A percentile compares a stretch with the other conserved stretches of the same genome.
Conservation (phyloP, 1,284 basidiomycete genomes). For the Phenoliferia sp. region DNA sequence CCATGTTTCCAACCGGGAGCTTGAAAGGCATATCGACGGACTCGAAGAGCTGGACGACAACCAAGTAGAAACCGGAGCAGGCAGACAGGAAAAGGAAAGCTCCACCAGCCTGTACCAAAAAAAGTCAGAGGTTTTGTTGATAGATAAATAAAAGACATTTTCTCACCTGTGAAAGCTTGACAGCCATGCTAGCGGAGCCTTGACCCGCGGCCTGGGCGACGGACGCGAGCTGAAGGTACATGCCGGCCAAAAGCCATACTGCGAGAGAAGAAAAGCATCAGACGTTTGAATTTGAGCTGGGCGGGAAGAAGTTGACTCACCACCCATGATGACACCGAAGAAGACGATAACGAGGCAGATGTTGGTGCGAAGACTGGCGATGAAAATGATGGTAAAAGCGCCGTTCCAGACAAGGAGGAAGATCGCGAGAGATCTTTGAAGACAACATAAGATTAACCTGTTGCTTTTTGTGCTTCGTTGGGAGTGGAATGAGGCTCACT, state of each 20-base stretch:
- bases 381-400: background rate
- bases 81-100: constrained; percentile 11
- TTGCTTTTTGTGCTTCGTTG: background rate
- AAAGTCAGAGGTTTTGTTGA: background rate
- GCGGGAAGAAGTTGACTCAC: background rate
- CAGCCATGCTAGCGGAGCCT: background rate
- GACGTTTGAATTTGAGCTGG: background rate
- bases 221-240: background rate
- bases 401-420: constrained; percentile 7
- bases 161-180: background rate
- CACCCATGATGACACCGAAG: constrained; percentile 10
- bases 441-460: background rate
- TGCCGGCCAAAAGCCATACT: constrained; percentile 2
- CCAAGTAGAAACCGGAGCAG: constrained; percentile 5
- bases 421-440: background rate
- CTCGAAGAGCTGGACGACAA: constrained; percentile 4
- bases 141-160: too few relatives aligned
- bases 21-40: constrained; percentile 1
- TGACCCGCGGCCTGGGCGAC: background rate
- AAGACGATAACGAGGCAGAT: constrained; percentile 10
- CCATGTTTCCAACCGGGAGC: constrained; percentile 9
- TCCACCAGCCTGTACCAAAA: constrained; percentile 2
- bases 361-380: constrained; percentile 12
- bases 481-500: background rate
- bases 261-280: background rate